Conservation (phyloP, 495 filamentous ascomycete genomes). For the Penicillium odoratum region DNA sequence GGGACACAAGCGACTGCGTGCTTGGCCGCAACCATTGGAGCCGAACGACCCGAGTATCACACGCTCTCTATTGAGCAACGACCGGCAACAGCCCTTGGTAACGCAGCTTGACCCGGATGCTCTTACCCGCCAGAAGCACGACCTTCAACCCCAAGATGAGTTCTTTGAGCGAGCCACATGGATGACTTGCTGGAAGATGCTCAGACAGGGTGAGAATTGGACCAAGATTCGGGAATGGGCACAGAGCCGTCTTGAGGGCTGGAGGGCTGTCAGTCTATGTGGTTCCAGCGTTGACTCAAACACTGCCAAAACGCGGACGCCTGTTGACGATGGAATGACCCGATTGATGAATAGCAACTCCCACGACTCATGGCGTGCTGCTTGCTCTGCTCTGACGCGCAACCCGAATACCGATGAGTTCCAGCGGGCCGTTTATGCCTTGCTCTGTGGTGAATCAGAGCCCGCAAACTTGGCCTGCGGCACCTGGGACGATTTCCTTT, state of each 20-base stretch:
- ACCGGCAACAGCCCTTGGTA: conserved; percentile 63
- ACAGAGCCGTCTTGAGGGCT: conserved; percentile 71
- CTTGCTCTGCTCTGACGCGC: conserved; percentile 74
- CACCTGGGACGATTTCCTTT: conserved; percentile 89
- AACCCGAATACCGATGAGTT: conserved; percentile 68
- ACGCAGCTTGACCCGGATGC: conserved; percentile 97
- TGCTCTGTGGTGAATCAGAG: conserved; percentile 78
- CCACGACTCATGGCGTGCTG: conserved; percentile 69
- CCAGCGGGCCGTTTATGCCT: conserved; percentile 85
- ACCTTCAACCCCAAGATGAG: conserved; percentile 74
- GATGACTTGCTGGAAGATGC: conserved; percentile 85
- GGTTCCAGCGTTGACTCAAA: conserved; percentile 41
- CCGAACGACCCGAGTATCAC: conserved; percentile 56
- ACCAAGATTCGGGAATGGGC: conserved; percentile 78
- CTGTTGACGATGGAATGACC: conserved; percentile 43
- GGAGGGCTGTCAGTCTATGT: conserved; percentile 67
- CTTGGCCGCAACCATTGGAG: conserved; percentile 63
- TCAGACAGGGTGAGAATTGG: conserved; percentile 73
- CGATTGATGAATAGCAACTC: conserved; percentile 52
- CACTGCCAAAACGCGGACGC: conserved; percentile 32
- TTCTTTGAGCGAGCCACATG: conserved; percentile 85
- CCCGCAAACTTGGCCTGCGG: conserved; percentile 74
- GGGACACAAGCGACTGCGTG: conserved; percentile 73
- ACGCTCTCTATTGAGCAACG: conserved; percentile 54
- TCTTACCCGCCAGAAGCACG: conserved; percentile 68